Conservation (phyloP, 495 filamentous ascomycete species). For the Hypoxylon perforatum region DNA sequence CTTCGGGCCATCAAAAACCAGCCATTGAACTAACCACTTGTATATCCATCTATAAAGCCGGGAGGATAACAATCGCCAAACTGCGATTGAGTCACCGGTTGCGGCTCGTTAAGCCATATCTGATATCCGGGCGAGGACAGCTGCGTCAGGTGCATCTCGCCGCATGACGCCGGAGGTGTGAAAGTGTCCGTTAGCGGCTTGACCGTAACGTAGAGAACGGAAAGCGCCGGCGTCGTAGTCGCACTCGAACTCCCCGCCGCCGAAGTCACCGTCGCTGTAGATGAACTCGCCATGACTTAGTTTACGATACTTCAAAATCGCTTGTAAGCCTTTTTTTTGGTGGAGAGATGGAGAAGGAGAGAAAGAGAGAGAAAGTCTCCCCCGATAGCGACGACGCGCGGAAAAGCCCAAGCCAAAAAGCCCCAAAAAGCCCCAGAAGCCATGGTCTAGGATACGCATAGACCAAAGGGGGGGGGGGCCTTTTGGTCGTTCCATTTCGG, state of each 20-base stretch:
- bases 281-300: constrained; percentile 8
- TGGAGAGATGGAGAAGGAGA: no score
- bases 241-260: constrained; percentile 2
- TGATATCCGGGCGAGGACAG: constrained; percentile 35
- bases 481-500: not conserved
- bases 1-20: not conserved
- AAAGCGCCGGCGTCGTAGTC: constrained; percentile 13
- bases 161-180: constrained; percentile 35
- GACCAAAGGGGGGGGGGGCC: no score
- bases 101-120: constrained; percentile 38
- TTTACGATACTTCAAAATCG: not conserved
- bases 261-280: not conserved
- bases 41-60: constrained; percentile 33
- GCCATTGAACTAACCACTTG: constrained; percentile 29
- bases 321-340: no score
- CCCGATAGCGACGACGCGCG: not conserved
- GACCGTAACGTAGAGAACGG: constrained; percentile 27
- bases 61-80: constrained; percentile 39
- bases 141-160: constrained; percentile 32
- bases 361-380: constrained; percentile 1
- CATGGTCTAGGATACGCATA: no score
- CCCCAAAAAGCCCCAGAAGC: no score
- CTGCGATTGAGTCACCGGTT: constrained; percentile 25
- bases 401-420: no score
- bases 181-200: constrained; percentile 35